Evolutionary conservation across 176 grass and related monocot species (phyloP).

Genomic region (Miscanthus lutarioriparius): DNA sequence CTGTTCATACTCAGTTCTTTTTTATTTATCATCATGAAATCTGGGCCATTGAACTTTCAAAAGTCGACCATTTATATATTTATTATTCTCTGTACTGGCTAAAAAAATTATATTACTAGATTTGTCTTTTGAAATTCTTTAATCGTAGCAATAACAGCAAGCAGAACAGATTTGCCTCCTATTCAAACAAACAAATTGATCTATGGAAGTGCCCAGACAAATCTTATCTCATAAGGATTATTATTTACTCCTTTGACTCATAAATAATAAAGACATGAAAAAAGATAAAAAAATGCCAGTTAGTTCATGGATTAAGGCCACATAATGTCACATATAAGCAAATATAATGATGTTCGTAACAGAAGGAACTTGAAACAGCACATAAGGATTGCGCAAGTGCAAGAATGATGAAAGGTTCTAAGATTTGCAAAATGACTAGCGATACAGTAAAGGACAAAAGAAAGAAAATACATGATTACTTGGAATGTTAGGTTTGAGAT

Average conservation of each 20-base stretch:
- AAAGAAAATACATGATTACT: slow-evolving; percentile 46
- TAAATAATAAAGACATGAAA: slow-evolving; percentile 1
- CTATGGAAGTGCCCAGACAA: background rate
- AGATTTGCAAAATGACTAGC: background rate
- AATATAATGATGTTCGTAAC: background rate
- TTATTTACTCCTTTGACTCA: background rate
- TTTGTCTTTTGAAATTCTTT: background rate
- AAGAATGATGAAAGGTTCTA: slow-evolving; percentile 12
- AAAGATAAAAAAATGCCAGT: background rate
- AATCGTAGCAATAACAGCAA: background rate
- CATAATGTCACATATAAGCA: background rate
- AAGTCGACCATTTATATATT: background rate
- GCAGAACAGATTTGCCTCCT: background rate
- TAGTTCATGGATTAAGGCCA: background rate
- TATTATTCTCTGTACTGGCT: background rate
- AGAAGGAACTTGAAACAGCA: slow-evolving; percentile 1
- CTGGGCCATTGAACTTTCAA: background rate
- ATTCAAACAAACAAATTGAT: background rate
- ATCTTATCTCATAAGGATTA: background rate
- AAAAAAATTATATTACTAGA: background rate
- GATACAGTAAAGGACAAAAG: background rate
- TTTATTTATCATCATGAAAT: background rate
- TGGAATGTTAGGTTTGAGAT: slow-evolving; percentile 90
- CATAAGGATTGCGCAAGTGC: background rate
- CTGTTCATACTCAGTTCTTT: background rate